Conservation (phyloP, 148 eudicot species). For the Dysphania ambrosioides region DNA sequence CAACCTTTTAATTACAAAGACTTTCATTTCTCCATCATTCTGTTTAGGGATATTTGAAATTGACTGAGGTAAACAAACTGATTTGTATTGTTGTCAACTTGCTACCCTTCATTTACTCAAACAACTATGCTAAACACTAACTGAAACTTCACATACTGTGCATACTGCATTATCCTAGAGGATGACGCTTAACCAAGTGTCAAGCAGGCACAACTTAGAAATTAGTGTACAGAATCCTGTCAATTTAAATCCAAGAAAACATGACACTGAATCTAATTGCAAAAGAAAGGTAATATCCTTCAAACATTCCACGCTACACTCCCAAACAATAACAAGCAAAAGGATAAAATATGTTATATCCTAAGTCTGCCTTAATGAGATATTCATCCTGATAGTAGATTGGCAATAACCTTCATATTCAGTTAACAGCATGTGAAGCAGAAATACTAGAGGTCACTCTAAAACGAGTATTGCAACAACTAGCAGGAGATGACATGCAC, state of each 20-base stretch:
- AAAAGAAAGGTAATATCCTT: neutral
- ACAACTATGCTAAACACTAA: neutral
- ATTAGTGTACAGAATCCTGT: neutral
- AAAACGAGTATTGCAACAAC: neutral
- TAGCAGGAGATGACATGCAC: conserved; percentile 24
- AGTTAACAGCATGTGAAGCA: neutral
- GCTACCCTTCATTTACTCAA: neutral
- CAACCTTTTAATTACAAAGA: too few species aligned
- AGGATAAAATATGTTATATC: neutral
- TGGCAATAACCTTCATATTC: neutral
- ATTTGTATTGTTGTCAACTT: too few species aligned
- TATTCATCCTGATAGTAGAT: neutral
- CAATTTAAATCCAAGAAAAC: too few species aligned
- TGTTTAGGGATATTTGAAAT: neutral
- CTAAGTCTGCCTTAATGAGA: neutral
- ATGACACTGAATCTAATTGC: neutral
- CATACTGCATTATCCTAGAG: neutral
- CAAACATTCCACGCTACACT: neutral
- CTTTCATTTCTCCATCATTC: too few species aligned
- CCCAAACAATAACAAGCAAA: neutral
- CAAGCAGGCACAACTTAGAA: neutral
- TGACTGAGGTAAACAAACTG: neutral
- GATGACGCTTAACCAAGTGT: neutral
- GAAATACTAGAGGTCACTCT: neutral
- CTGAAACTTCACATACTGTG: neutral